Base-by-base conservation (phyloP, 2,329 filamentous ascomycete genomes). In the Hypocreales sp. region DNA sequence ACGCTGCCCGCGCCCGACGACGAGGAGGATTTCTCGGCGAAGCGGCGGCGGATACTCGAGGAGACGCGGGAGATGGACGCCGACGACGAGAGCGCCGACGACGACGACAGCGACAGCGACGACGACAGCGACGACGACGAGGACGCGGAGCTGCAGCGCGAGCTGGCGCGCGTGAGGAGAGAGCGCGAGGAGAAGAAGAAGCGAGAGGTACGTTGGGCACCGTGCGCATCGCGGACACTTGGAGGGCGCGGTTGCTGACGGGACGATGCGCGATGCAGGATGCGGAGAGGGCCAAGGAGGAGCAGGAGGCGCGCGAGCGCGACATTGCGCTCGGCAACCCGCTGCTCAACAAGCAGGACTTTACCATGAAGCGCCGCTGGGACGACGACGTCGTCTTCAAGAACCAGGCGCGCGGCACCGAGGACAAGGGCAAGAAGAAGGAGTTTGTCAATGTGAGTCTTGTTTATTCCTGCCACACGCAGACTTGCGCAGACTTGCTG, bases 361-460 rank as follows among this genome's bases (percentile, higher is more conserved):
- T 92, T 50, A 84, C 77, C 32, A 76, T 94, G 45, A 94, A 93
- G 65, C 64, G 82, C 40, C 62, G 86, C 41, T 98, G 90, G 90
- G 90, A 98, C 42, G 90, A 98, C 44, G 90, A 98, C 49, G 90
- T 98, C 9, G 86, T 98, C 3, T 98, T 98, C 60, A 95, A 93
- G 62, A 98, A 98, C 53, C 90, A 98, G 58, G 90, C 87, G 19
- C 70, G 90, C 32, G 90, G 87, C 7, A 93, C 86, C 1, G 87
- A 95, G 47, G 83, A 94, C 36, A 86, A 78, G 60, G 74, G 78
- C 36, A 72, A 84, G 60, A 72, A 68, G 55, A 92, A 87, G 60
- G 86, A 93, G 54, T 98, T 98, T 57, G 86, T 98, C 53, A 98
- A 98, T 48, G 84, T 82, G 51, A 58, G 74, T 59, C 16, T 22